Conservation (phyloP, 768 basidiomycete genomes). For the Trametes elegans region DNA sequence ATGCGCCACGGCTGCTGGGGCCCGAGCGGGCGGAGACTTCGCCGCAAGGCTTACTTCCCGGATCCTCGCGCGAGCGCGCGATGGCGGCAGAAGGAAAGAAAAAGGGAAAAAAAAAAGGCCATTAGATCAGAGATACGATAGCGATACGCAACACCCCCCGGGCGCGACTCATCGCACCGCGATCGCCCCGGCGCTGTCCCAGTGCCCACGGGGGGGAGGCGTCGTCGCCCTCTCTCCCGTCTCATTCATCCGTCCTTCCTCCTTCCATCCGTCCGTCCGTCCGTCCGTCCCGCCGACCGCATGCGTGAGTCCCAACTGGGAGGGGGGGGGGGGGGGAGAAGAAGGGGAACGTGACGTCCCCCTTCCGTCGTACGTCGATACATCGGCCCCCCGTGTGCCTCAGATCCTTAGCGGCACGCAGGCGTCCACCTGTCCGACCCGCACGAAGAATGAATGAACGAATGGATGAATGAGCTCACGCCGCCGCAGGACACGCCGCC, state of each 20-base stretch:
- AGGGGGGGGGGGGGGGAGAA: too few relatives aligned
- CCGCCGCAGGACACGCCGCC: too few relatives aligned
- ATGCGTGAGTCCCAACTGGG: too few relatives aligned
- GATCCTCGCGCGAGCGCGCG: background rate
- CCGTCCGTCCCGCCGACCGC: background rate
- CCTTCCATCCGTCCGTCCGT: background rate
- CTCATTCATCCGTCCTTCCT: background rate
- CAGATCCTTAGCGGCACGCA: conserved; percentile 12
- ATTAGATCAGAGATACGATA: conserved; percentile 13
- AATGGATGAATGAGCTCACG: background rate
- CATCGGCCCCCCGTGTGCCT: background rate
- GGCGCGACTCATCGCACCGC: too few relatives aligned
- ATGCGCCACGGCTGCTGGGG: too few relatives aligned
- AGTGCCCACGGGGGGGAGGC: too few relatives aligned
- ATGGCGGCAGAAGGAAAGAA: background rate
- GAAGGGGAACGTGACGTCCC: background rate
- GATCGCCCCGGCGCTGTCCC: too few relatives aligned
- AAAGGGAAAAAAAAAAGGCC: background rate
- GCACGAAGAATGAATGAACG: background rate
- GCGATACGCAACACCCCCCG: conserved; percentile 14
- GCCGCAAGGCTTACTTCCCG: too few relatives aligned
- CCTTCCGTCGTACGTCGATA: background rate
- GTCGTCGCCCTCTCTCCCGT: background rate
- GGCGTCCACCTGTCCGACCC: conserved; percentile 11
- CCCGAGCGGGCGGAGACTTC: background rate